These are phyloP conservation scores for Wallacemonas sp. DNA, from an alignment of 208 protist species.

Conservation along the genomic window DNA sequence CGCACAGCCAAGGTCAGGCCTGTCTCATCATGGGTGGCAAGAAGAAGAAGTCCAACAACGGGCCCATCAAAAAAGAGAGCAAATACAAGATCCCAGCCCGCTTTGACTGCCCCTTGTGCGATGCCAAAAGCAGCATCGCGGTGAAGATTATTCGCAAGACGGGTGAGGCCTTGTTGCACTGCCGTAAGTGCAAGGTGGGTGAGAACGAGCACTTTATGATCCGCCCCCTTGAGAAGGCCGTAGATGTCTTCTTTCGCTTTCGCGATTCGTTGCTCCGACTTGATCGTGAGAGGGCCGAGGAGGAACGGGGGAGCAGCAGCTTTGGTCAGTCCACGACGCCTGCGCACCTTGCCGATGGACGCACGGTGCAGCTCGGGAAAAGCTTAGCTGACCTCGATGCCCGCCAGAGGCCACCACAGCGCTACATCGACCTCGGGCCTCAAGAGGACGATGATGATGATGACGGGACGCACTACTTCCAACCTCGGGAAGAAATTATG, in stretches of 20 bases:
- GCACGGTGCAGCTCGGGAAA: background rate
- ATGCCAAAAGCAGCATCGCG: slow-evolving; percentile 76
- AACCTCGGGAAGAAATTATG: slow-evolving; percentile 26
- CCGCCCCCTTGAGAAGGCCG: slow-evolving; percentile 72
- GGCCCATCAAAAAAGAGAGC: slow-evolving; percentile 89
- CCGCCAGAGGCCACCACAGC: slow-evolving; percentile 7
- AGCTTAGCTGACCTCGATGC: slow-evolving; percentile 10
- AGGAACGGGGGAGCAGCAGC: slow-evolving; percentile 16
- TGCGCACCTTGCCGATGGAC: background rate
- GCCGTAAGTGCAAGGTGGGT: slow-evolving; percentile 66
- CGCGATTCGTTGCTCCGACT: slow-evolving; percentile 74
- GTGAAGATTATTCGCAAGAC: slow-evolving; percentile 61
- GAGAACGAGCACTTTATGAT: slow-evolving; percentile 44
- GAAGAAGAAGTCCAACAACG: slow-evolving; percentile 70
- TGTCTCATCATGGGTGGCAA: slow-evolving; percentile 86
- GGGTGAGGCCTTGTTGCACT: slow-evolving; percentile 62
- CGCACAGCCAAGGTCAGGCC: too few species aligned
- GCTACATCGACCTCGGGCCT: slow-evolving; percentile 13
- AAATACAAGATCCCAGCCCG: slow-evolving; percentile 90
- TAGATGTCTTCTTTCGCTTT: slow-evolving; percentile 90
- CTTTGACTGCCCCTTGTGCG: slow-evolving; percentile 90
- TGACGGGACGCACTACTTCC: slow-evolving; percentile 46
- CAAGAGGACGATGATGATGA: slow-evolving; percentile 30
- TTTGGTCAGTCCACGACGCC: slow-evolving; percentile 6
- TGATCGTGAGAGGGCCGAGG: slow-evolving; percentile 55